Evolutionary conservation across 176 grass and related monocot species (phyloP).

Genomic region (Phoenix dactylifera): DNA sequence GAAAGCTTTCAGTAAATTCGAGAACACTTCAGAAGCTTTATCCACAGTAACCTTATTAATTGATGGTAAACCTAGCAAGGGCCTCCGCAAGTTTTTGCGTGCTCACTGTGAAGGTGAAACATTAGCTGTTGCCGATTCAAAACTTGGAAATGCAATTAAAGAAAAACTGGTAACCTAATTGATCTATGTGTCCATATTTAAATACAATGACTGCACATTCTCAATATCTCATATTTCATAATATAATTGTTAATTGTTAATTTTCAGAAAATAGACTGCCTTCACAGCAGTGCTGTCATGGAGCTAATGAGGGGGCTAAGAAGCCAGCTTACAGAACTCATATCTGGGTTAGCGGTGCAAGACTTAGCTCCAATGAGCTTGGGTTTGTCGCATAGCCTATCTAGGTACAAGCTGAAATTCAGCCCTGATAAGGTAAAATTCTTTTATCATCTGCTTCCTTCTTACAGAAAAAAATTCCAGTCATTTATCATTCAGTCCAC

Average conservation of each 20-base stretch:
- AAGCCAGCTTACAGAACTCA: slow-evolving; percentile 75
- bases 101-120: slow-evolving; percentile 79
- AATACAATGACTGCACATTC: background rate
- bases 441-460: too few relatives aligned
- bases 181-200: background rate
- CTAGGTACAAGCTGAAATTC: slow-evolving; percentile 94
- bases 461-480: too few relatives aligned
- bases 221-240: background rate
- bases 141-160: slow-evolving; percentile 81
- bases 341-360: slow-evolving; percentile 67
- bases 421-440: slow-evolving; percentile 74
- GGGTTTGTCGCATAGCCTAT: slow-evolving; percentile 81
- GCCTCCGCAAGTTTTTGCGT: slow-evolving; percentile 71
- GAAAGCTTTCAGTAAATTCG: slow-evolving; percentile 92
- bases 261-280: slow-evolving; percentile 80
- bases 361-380: slow-evolving; percentile 86
- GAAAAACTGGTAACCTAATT: slow-evolving; percentile 55
- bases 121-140: slow-evolving; percentile 81
- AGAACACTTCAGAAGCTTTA: slow-evolving; percentile 88
- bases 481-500: too few relatives aligned
- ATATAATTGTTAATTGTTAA: background rate
- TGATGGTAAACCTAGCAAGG: slow-evolving; percentile 92
- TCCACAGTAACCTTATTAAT: slow-evolving; percentile 65
- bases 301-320: slow-evolving; percentile 89
- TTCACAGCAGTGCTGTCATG: slow-evolving; percentile 80